These are phyloP conservation scores for Debaryomyces sp. DNA, from an alignment of 1,139 yeast species.

Conservation along the genomic window DNA sequence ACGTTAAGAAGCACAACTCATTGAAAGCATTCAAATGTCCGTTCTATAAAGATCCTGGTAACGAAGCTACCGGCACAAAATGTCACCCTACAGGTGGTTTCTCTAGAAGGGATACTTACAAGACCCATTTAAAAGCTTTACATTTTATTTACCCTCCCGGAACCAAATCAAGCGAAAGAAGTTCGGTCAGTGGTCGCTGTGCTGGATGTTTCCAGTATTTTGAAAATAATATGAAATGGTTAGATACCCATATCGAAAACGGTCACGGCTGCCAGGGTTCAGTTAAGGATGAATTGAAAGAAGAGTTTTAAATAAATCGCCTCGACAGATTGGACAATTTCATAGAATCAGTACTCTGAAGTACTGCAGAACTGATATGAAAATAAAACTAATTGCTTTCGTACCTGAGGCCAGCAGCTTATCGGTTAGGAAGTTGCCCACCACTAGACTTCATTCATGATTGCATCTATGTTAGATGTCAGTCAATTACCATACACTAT, in stretches of 20 bases:
- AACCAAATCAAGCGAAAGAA: conserved; percentile 50
- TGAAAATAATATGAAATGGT: conserved; percentile 51
- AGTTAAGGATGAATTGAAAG: conserved; percentile 18
- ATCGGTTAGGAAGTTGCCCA: neutral
- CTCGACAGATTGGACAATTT: neutral
- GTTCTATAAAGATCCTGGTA: conserved; percentile 43
- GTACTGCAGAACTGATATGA: neutral
- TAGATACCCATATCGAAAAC: conserved; percentile 50
- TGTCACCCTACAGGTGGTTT: conserved; percentile 66
- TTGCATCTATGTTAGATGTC: neutral
- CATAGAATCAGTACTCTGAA: neutral
- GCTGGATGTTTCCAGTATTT: conserved; percentile 59
- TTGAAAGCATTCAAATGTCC: conserved; percentile 59
- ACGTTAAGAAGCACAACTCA: conserved; percentile 53
- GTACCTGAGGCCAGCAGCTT: neutral
- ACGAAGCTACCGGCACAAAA: conserved; percentile 37
- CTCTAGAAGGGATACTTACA: conserved; percentile 59
- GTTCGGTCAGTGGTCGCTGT: conserved; percentile 51
- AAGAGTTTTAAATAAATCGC: neutral
- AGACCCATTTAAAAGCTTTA: conserved; percentile 58
- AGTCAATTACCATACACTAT: neutral
- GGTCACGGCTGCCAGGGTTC: conserved; percentile 46
- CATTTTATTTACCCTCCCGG: conserved; percentile 65
- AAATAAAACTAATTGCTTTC: neutral
- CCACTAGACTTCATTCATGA: neutral